phyloP scores from a whole-genome alignment of 306 rosid genomes.

The Begonia loranthoides region DNA sequence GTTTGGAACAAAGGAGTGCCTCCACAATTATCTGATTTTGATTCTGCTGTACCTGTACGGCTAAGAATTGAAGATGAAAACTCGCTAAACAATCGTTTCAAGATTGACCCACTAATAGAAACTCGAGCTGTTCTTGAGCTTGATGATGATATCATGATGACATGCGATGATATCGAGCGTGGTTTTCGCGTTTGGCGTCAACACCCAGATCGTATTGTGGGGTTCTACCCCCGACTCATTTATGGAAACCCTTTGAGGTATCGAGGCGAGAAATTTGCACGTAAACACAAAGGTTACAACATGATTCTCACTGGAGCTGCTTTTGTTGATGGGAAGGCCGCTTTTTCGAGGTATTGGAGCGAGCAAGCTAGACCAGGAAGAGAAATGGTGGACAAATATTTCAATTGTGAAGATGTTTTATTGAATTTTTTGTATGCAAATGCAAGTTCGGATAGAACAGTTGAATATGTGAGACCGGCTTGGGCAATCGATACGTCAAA shows the following conservation, averaged over 20 bases:
- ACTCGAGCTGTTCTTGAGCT: conserved; percentile 97
- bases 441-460: conserved; percentile 60
- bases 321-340: conserved; percentile 54
- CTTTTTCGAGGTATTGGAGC: conserved; percentile 81
- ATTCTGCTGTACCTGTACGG: conserved; percentile 78
- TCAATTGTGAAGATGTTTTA: conserved; percentile 88
- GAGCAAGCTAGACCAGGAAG: conserved; percentile 59
- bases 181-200: conserved; percentile 93
- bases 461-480: conserved; percentile 88
- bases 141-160: conserved; percentile 97
- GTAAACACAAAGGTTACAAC: conserved; percentile 71
- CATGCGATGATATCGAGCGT: conserved; percentile 87
- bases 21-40: conserved; percentile 58
- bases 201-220: conserved; percentile 78
- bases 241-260: conserved; percentile 58
- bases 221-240: conserved; percentile 86
- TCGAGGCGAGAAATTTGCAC: conserved; percentile 65
- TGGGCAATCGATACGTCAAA: conserved; percentile 98
- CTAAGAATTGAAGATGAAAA: conserved; percentile 66
- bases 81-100: conserved; percentile 86
- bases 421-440: conserved; percentile 82
- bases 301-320: conserved; percentile 99
- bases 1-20: conserved; percentile 99
- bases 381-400: conserved; percentile 51
- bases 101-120: conserved; percentile 47